Percentiles rank a stretch among this genome's conserved stretches.
phyloP scores from a whole-genome alignment of 2,329 filamentous ascomycete genomes.

The Colletotrichum lindemuthianum region DNA sequence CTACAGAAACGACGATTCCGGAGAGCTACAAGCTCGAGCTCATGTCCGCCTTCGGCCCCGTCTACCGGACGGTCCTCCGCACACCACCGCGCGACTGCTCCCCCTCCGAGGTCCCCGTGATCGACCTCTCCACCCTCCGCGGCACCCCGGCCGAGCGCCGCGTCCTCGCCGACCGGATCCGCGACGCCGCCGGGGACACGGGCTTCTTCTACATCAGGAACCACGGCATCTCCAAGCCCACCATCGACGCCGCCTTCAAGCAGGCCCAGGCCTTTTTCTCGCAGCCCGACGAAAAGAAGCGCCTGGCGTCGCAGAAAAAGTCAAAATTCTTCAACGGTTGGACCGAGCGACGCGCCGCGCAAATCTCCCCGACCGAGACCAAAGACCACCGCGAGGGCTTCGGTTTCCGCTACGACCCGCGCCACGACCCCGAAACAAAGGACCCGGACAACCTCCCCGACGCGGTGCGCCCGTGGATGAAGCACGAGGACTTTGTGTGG shows the following conservation, averaged over 20 bases:
- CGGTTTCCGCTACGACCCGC: slow-evolving; percentile 50
- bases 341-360: slow-evolving; percentile 37
- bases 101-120: slow-evolving; percentile 56
- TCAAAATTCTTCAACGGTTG: slow-evolving; percentile 51
- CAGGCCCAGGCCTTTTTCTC: slow-evolving; percentile 43
- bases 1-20: slow-evolving; percentile 21
- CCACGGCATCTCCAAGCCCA: slow-evolving; percentile 50
- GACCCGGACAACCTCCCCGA: slow-evolving; percentile 37
- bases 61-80: slow-evolving; percentile 54
- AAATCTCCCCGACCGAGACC: slow-evolving; percentile 44
- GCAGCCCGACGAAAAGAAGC: slow-evolving; percentile 44
- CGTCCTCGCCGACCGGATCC: slow-evolving; percentile 49
- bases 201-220: slow-evolving; percentile 61
- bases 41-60: slow-evolving; percentile 54
- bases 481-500: slow-evolving; percentile 37
- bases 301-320: slow-evolving; percentile 38
- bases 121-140: slow-evolving; percentile 52
- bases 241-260: slow-evolving; percentile 40
- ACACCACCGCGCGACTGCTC: slow-evolving; percentile 51
- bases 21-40: slow-evolving; percentile 54
- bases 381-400: slow-evolving; percentile 44
- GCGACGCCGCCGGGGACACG: slow-evolving; percentile 51
- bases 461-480: slow-evolving; percentile 35
- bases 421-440: slow-evolving; percentile 53
- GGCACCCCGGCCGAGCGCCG: slow-evolving; percentile 48